Base-by-base conservation (phyloP, 345 rosid species). In the Salix caprea region DNA sequence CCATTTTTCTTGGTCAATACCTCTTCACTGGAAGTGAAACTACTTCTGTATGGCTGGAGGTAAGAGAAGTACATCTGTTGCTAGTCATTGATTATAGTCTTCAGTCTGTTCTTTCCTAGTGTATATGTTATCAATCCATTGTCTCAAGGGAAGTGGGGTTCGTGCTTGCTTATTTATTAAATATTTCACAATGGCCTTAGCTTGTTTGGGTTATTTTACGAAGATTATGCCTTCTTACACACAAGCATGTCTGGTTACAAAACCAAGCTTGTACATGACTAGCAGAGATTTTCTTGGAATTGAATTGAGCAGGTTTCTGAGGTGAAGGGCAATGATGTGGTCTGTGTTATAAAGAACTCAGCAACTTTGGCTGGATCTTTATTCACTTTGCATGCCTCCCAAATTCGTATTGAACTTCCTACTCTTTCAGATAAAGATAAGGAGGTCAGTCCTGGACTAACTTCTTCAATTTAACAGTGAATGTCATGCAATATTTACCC, bases 11-110 rank as follows among this genome's bases (percentile, higher is more conserved):
- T 64, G 99, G 99, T 58, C 99, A 93, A 32, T 92, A 96, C 89
- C 83, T 93, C 46, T 96, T 96, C 87, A 92, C 99, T 58, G 98
- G 99, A 67, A 93, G 97, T 85, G 99, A 96, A 86, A 92, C 98
- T 70, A 93, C 98, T 76, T 93, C 99, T 65, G 99, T 92, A 1
- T 96, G 97, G 98, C 91, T 92, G 69, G 99, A 96, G 99, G 98
- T 93, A 82, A 80, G 77, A 65, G 67, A 32, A 62, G 16, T 26
- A 23, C 58, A 52, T 52, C n/a, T 5, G 23, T 52, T 52, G 23
- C 0, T 52, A 19, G 61, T 26, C 36, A 40, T n/a, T 52, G 30
- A 39, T 46, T 56, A 23, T 42, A 65, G 56, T 19, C 19, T 26
- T 1, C 60, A 26, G 54, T 34, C 66, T 19, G 19, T 44, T 74